Evolutionary conservation across 805 yeast genomes (phyloP).

Genomic region (Diddensiella transvaalensis): DNA sequence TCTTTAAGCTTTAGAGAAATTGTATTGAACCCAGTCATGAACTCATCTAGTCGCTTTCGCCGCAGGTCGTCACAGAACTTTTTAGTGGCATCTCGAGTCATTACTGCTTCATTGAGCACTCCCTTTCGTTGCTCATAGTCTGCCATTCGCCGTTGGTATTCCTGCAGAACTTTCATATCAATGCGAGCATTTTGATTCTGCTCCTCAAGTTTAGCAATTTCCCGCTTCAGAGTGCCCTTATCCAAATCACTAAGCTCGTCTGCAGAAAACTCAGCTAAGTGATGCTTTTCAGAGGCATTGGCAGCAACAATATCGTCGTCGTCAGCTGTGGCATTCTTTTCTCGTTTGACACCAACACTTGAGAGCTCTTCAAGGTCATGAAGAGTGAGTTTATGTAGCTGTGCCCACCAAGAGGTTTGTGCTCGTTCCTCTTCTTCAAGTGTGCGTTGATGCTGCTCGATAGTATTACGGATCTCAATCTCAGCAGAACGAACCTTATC

Average conservation of each 20-base stretch:
- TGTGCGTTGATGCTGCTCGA: constrained; percentile 52
- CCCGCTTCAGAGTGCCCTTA: constrained; percentile 45
- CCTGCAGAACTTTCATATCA: constrained; percentile 71
- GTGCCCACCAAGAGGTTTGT: constrained; percentile 34
- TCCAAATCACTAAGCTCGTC: constrained; percentile 52
- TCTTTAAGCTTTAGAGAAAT: constrained; percentile 88
- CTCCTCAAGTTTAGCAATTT: constrained; percentile 53
- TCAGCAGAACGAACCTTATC: constrained; percentile 61
- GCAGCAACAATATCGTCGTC: constrained; percentile 15
- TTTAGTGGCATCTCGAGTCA: constrained; percentile 60
- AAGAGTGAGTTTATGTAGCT: constrained; percentile 43
- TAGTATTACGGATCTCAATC: constrained; percentile 59
- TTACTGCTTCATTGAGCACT: constrained; percentile 67
- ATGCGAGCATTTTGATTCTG: constrained; percentile 55
- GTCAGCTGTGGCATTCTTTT: constrained; percentile 8
- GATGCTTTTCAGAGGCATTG: constrained; percentile 28
- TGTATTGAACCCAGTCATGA: constrained; percentile 85
- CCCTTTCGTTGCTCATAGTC: constrained; percentile 63
- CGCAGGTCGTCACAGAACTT: constrained; percentile 63
- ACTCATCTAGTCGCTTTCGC: constrained; percentile 75
- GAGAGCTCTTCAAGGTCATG: constrained; percentile 54
- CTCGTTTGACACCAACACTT: constrained; percentile 37
- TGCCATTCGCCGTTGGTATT: constrained; percentile 61
- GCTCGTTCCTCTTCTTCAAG: constrained; percentile 40
- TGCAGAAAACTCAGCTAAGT: constrained; percentile 43